Evolutionary conservation across 805 yeast genomes (phyloP), one percentile per base, ranked within the genome.

Genomic region (Metschnikowia reukaufii): DNA sequence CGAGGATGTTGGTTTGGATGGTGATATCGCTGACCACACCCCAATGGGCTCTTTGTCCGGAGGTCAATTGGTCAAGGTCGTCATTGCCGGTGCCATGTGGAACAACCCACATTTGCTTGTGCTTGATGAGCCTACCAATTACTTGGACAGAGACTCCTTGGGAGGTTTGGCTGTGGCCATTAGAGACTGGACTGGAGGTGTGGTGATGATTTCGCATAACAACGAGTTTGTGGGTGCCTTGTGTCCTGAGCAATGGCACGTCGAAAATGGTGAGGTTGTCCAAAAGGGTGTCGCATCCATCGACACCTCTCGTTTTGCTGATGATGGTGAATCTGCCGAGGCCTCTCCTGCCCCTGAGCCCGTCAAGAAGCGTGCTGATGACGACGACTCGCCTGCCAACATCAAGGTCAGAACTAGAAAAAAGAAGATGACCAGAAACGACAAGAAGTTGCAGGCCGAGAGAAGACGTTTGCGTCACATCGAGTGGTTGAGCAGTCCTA

Each of bases 11-110:
- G 99, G 99, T 50, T 78, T 92, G 57, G 99, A 94, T 62, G 95
- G 97, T 58, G 99, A 92, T 63, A 91, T 92, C 72, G 98, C 98
- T 32, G 97, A 94, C 68, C 98, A 92, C 69, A 92, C 97, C 16
- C 97, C 97, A 44, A 75, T 92, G 80, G 97, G 98, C 19, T 88
- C 96, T 6, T 77, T 92, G 54, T 90, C 97, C 20, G 99, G 99
- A 66, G 99, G 99, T 61, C 99, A 92, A 74, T 79, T 92, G 66
- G 99, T 92, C 51, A 92, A 92, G 72, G 98, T 92, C 54, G 99
- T 92, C 50, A 92, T 92, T 74, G 98, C 98, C 12, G 99, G 98
- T 72, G 97, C 98, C 55, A 92, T 92, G 94, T 92, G 99, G 99
- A 92, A 94, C 73, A 94, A 92, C 66, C 99, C 99, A 16, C 99